Conservation (phyloP, 139 green algal genomes). For the Chlorella sp. region DNA sequence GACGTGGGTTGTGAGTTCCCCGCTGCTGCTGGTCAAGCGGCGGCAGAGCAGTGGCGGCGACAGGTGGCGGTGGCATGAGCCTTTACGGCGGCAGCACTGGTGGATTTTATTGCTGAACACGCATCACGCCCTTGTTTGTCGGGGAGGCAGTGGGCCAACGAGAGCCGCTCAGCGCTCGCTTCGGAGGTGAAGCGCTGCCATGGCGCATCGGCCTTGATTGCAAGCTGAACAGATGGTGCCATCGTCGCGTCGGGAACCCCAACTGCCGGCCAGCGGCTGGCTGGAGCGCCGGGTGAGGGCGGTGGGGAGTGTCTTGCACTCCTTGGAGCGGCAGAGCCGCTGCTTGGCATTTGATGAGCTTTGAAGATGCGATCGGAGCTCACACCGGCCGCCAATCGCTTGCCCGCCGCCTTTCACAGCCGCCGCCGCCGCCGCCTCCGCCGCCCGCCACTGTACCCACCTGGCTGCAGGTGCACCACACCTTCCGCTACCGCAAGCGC, state of each 20-base stretch:
- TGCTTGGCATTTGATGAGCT: not conserved
- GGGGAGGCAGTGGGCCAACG: too few relatives aligned
- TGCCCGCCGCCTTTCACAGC: not conserved
- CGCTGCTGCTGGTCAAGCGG: too few relatives aligned
- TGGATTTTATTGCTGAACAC: too few relatives aligned
- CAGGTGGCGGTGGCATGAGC: too few relatives aligned
- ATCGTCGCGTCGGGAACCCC: not conserved
- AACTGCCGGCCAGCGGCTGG: not conserved
- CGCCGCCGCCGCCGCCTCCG: not conserved
- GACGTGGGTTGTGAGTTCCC: too few relatives aligned
- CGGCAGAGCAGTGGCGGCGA: too few relatives aligned
- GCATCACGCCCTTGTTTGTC: too few relatives aligned
- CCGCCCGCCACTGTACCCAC: not conserved
- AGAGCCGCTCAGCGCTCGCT: too few relatives aligned
- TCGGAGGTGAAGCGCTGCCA: not conserved
- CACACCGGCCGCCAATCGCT: not conserved
- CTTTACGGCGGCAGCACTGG: too few relatives aligned
- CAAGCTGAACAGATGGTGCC: too few relatives aligned
- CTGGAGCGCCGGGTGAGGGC: not conserved
- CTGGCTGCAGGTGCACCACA: not conserved
- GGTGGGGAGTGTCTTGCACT: not conserved
- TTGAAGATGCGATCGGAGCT: not conserved
- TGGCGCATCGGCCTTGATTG: too few relatives aligned
- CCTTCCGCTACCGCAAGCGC: constrained; percentile 52
- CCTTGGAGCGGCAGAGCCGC: not conserved